Evolutionary conservation across 192 early-diverging fungal species (phyloP), one percentile per base, ranked within the genome.

Genomic region (Glomus cerebriforme): DNA sequence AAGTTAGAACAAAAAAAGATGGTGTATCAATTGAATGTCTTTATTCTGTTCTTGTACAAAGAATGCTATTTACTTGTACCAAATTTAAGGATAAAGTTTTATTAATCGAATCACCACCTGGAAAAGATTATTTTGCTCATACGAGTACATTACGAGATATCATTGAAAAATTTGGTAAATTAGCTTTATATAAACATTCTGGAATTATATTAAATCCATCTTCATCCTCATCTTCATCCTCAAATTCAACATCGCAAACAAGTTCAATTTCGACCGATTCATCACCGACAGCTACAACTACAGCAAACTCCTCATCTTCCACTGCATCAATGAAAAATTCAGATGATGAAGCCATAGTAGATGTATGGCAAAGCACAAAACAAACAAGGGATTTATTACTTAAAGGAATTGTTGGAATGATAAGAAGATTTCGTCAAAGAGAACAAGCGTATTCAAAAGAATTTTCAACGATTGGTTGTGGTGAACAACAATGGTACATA

Each of bases 51-150:
- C 27, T 63, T 10, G 62, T 63, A 0, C 62, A 63, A 63, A 24
- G 62, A 63, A 63, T 63, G 24, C 15, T 63, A 15, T 63, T 63
- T 63, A 63, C 62, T 63, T 63, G 62, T 63, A 22, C 27, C 2
- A 63, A 29, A 63, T 63, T 63, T 63, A 63, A 63, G 2, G 62
- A 63, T 29, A 63, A 19, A 63, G 27, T 63, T 13, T 63, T 63
- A 63, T 5, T 27, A 29, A 63, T 63, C 6, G 62, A 63, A 26
- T 63, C 62, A 13, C 62, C 62, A 15, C 9, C n/a, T 27, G 62
- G 62, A 24, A 63, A 63, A 63, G 62, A 63, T 29, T 63, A 63
- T 29, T 63, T 63, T 63, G 62, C 62, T 63, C 62, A 63, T 63
- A 63, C 62, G 0, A 13, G 10, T 27, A 63, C 27, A 5, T 26